phyloP scores from a whole-genome alignment of 305 asterid genomes.

The Rubia balearica region DNA sequence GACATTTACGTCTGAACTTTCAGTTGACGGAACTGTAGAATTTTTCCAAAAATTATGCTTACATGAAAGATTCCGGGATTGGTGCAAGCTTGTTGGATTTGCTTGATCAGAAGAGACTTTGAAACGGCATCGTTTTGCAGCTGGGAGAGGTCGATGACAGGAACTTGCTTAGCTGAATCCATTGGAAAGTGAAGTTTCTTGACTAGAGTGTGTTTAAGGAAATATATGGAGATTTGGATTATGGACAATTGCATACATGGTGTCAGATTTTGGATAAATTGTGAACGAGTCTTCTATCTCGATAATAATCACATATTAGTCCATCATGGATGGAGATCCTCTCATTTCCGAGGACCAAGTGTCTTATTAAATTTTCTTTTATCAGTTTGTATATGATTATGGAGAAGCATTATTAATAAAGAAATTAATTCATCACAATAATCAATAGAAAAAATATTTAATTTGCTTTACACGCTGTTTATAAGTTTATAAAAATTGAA shows the following conservation, averaged over 20 bases:
- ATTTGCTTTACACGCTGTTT: too few species aligned
- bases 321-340: neutral
- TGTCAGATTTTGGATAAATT: neutral
- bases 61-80: conserved; percentile 5
- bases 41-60: neutral
- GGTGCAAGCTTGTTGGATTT: conserved; percentile 15
- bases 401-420: too few species aligned
- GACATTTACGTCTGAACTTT: too few species aligned
- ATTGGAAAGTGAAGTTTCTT: neutral
- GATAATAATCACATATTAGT: neutral
- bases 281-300: neutral
- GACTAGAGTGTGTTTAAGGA: neutral
- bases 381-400: too few species aligned
- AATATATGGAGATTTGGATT: neutral
- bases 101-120: conserved; percentile 1
- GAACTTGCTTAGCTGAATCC: conserved; percentile 5
- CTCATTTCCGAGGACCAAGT: too few species aligned
- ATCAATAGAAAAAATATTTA: too few species aligned
- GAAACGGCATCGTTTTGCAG: neutral
- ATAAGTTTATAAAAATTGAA: too few species aligned
- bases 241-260: neutral
- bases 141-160: conserved; percentile 12
- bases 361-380: too few species aligned
- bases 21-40: too few species aligned
- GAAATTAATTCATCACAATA: too few species aligned